Conservation (phyloP, 352 stramenopile species). For the Phytopythium chamaehyphon region DNA sequence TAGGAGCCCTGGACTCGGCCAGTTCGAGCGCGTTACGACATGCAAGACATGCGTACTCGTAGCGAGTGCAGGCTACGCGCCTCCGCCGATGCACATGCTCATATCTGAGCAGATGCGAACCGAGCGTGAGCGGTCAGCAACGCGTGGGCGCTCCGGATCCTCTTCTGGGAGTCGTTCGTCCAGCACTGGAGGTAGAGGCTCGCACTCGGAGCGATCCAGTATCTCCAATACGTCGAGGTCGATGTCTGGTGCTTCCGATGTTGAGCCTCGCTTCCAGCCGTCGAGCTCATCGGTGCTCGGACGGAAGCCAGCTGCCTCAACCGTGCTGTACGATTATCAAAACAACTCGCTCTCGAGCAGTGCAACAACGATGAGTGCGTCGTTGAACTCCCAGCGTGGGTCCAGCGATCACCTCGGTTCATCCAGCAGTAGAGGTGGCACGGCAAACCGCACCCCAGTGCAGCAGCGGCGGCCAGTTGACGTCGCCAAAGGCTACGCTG, state of each 20-base stretch:
- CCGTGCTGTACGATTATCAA: neutral
- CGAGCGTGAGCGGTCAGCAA: neutral
- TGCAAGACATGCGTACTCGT: constrained; percentile 36
- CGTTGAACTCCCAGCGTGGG: neutral
- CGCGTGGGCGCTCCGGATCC: neutral
- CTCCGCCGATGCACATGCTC: constrained; percentile 19
- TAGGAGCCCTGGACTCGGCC: constrained; percentile 5
- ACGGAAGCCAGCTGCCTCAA: neutral
- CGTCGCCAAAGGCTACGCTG: neutral
- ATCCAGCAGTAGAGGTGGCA: too few relatives aligned
- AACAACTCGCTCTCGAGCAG: neutral
- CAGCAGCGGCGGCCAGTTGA: neutral
- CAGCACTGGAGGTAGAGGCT: neutral
- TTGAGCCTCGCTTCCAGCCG: neutral
- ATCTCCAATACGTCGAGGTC: neutral
- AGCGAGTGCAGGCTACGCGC: constrained; percentile 17
- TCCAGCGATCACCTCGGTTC: too few relatives aligned
- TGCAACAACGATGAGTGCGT: neutral
- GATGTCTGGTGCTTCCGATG: neutral
- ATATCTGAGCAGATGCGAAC: constrained; percentile 10
- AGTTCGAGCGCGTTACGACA: constrained; percentile 21
- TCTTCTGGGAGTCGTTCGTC: constrained; percentile 3
- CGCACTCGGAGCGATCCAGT: neutral
- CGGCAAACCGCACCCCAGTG: too few relatives aligned
- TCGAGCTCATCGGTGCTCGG: neutral